Evolutionary conservation across 2,329 filamentous ascomycete genomes (phyloP), one percentile per base, ranked within the genome.

Genomic region (Polytolypa hystricis): DNA sequence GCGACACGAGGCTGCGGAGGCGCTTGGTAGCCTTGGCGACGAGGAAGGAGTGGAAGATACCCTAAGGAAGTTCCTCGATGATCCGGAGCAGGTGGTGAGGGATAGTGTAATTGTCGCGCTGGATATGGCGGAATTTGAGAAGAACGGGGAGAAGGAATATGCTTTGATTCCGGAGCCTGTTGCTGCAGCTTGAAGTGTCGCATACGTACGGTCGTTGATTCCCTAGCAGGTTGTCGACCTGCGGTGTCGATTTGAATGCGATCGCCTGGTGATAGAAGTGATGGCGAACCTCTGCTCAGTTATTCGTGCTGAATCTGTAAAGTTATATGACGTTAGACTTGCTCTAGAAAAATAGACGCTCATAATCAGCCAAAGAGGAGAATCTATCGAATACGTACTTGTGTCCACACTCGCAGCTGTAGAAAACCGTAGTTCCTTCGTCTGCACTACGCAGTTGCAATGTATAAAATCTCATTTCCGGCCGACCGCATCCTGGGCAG

Each of bases 101-200:
- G 91, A 98, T 56, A 96, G 89, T 60, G 79, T 94, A 26, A 77
- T 95, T 50, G 91, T 98, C 38, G 91, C 91, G 30, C 70, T 98
- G 47, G 91, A 98, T 60, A 98, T 98, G 85, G 91, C 87, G 8
- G 89, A 95, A 55, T 95, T 85, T 54, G 91, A 98, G 69, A 85
- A 83, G 67, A 83, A 78, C 48, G 83, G 84, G 28, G 77, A 94
- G 61, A 67, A 77, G 20, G 87, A 98, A 57, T 98, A 98, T 67
- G 91, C 91, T 31, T 72, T 94, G 53, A 80, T 96, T 47, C 89
- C 87, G 3, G 74, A 82, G 33, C 50, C 52, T 28, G 49, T 48
- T 26, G 50, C 52, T 30, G 43, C 45, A 21, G 45, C 45, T 37
- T 51, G 32, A 45, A 30, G 10, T 4, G 15, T 8, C 7, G 11